These are phyloP conservation scores for Shiraia bambusicola DNA, from an alignment of 2,329 filamentous ascomycete species.

Conservation along the genomic window DNA sequence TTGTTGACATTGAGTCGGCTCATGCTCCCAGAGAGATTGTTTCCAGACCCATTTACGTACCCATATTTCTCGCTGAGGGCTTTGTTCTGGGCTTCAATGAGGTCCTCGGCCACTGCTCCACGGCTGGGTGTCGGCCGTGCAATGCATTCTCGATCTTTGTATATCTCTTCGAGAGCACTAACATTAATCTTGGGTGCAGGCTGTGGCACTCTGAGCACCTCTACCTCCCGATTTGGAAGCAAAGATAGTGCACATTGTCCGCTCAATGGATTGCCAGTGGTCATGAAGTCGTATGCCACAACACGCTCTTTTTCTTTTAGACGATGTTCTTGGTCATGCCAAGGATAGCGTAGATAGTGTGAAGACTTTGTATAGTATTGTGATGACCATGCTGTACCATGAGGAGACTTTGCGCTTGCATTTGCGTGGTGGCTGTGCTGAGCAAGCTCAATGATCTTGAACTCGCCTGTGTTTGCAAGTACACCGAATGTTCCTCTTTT, in stretches of 20 bases:
- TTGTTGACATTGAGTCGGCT: constrained; percentile 38
- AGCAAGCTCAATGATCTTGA: constrained; percentile 58
- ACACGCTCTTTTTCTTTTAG: constrained; percentile 52
- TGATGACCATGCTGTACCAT: constrained; percentile 42
- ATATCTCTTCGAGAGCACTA: constrained; percentile 49
- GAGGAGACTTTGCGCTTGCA: constrained; percentile 20
- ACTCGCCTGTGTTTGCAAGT: constrained; percentile 60
- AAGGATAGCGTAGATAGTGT: constrained; percentile 48
- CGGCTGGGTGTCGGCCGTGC: constrained; percentile 32
- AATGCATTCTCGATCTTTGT: constrained; percentile 34
- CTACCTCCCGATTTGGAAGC: constrained; percentile 54
- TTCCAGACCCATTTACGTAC: constrained; percentile 21
- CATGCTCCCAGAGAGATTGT: constrained; percentile 29
- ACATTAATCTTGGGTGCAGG: constrained; percentile 47
- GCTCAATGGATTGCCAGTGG: constrained; percentile 46
- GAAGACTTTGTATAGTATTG: constrained; percentile 49
- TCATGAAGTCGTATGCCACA: constrained; percentile 64
- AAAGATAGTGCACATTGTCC: constrained; percentile 57
- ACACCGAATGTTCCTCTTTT: constrained; percentile 60
- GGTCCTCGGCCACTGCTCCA: constrained; percentile 39
- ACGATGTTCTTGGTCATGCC: constrained; percentile 47
- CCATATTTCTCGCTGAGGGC: constrained; percentile 32
- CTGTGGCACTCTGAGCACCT: constrained; percentile 51
- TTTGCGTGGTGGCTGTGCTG: constrained; percentile 49
- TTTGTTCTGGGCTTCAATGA: constrained; percentile 35